Percentiles rank a stretch among this genome's conserved stretches.
Conservation (phyloP, 1,139 yeast species). For the Lodderomyces jiufengensis region DNA sequence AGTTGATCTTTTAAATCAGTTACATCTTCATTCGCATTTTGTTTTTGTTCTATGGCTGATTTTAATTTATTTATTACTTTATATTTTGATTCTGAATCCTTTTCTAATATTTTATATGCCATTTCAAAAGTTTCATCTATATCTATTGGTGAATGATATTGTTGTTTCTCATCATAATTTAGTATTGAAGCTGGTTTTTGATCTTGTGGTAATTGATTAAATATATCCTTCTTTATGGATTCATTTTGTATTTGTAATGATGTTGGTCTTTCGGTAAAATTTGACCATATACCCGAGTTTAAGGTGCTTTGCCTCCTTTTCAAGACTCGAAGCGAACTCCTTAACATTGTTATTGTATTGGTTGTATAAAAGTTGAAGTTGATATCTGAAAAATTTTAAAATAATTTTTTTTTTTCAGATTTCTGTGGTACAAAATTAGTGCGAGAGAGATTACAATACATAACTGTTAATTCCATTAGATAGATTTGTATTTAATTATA, state of each 20-base stretch:
- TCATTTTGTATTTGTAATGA: constrained; percentile 33
- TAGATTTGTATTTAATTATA: too few relatives aligned
- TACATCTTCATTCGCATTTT: constrained; percentile 8
- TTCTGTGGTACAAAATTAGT: too few relatives aligned
- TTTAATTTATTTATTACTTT: constrained; percentile 18
- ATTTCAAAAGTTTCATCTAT: constrained; percentile 69
- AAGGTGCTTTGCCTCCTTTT: constrained; percentile 10
- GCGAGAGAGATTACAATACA: too few relatives aligned
- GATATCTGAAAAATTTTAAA: neutral
- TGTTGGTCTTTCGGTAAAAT: constrained; percentile 40
- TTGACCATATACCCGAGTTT: constrained; percentile 44
- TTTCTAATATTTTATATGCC: constrained; percentile 60
- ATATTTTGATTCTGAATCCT: constrained; percentile 30
- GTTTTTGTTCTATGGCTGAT: constrained; percentile 4
- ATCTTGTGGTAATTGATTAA: constrained; percentile 27
- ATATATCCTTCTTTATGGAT: constrained; percentile 28
- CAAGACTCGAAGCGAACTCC: neutral
- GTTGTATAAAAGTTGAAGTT: neutral
- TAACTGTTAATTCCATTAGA: too few relatives aligned
- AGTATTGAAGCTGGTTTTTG: constrained; percentile 31
- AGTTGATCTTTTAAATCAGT: constrained; percentile 14
- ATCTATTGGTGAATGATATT: constrained; percentile 64
- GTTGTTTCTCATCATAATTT: constrained; percentile 16
- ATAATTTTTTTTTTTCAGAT: constrained; percentile 1
- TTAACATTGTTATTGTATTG: neutral